Base-by-base conservation (phyloP, 805 yeast species). In the Phaffomyces thermotolerans region DNA sequence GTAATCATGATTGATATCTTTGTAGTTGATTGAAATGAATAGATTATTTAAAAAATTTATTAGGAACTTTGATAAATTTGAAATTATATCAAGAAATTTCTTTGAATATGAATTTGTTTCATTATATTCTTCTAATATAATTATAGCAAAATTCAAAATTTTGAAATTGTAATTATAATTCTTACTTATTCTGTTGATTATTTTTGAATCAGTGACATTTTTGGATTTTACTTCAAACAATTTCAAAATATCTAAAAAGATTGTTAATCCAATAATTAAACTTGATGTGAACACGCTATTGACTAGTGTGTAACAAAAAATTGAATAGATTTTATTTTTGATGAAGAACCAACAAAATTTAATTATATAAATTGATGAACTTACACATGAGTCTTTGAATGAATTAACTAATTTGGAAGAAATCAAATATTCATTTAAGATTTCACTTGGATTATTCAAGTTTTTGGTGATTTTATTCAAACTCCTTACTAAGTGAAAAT, bases 271-370 rank as follows among this genome's bases (percentile, higher is more conserved):
- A 9, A 65, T 44, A 1, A 59, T 54, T 7, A 65, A 46, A 6
- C 63, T 58, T 0, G 68, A 57, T 42, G 53, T 52, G 40, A 63
- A 62, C 9, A 59, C 45, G 22, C 51, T 53, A 35, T 57, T 58
- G 14, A 59, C 50, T 20, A 59, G 47, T 2, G 57, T 48, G 37
- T 58, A 62, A 45, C 61, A 62, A 44, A 56, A 64, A 7, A 58
- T 39, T 20, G 67, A 56, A 18, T 54, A 60, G 2, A 58, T 46
- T 34, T 57, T 40, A 13, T 37, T 33, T 18, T 43, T 43, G 27
- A 36, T 31, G 15, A 43, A 46, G 27, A 31, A 43, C 40, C 57
- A 52, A 22, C 56, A 53, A 17, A 63, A 37, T 34, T 56, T 52
- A 17, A 63, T 56, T 18, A 57, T 55, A 25, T 62, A 52, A 20